Conservation (phyloP, 73 alveolate genomes). For the Paramecium bursaria region DNA sequence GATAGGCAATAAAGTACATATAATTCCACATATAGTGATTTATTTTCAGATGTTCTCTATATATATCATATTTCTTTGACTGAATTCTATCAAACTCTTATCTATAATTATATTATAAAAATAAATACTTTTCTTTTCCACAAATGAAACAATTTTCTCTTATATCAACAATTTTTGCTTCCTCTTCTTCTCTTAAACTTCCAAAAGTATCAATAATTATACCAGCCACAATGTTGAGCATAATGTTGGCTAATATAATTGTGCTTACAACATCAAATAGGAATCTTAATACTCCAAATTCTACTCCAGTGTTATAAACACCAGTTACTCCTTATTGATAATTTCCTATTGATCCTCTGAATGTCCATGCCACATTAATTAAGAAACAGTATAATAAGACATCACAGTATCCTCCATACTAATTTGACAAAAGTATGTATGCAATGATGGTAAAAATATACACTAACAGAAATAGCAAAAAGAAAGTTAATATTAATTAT, state of each 20-base stretch:
- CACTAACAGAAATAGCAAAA: constrained; percentile 87
- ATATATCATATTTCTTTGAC: constrained; percentile 74
- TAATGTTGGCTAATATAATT: constrained; percentile 86
- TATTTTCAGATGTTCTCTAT: constrained; percentile 78
- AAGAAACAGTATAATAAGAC: constrained; percentile 83
- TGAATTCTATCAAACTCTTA: constrained; percentile 73
- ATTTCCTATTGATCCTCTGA: constrained; percentile 75
- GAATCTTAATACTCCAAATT: constrained; percentile 81
- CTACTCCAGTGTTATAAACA: constrained; percentile 64
- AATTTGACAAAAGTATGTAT: constrained; percentile 79
- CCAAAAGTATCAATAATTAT: constrained; percentile 97
- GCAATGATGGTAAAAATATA: constrained; percentile 89
- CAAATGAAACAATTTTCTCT: constrained; percentile 93
- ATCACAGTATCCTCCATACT: constrained; percentile 89
- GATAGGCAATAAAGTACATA: constrained; percentile 88
- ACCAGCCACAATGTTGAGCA: constrained; percentile 96
- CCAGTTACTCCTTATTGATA: neutral
- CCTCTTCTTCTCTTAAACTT: constrained; percentile 92
- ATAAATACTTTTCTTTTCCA: constrained; percentile 87
- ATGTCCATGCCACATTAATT: constrained; percentile 86
- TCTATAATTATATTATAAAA: constrained; percentile 77
- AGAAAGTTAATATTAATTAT: constrained; percentile 87
- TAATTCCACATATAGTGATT: constrained; percentile 92
- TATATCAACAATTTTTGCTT: constrained; percentile 86
- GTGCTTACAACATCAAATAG: constrained; percentile 89